Evolutionary conservation across 2,329 filamentous ascomycete genomes (phyloP).

Genomic region (Huntiella omanensis): DNA sequence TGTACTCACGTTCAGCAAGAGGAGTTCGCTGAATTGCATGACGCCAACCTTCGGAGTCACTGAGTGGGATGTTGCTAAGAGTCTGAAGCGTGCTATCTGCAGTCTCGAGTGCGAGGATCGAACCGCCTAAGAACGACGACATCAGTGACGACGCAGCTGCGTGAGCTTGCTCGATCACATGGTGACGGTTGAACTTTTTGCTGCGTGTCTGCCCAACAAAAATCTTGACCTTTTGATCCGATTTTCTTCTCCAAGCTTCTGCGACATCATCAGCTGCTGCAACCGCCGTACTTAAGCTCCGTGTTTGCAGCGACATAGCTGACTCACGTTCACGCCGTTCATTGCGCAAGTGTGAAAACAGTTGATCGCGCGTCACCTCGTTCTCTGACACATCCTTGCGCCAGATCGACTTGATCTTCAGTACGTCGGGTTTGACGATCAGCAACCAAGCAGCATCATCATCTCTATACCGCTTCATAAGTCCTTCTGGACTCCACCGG

Average conservation of each 20-base stretch:
- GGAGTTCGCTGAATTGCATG: conserved; percentile 60
- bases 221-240: conserved; percentile 62
- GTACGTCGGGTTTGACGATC: conserved; percentile 61
- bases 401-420: conserved; percentile 64
- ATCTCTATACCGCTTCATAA: conserved; percentile 57
- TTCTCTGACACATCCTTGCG: conserved; percentile 57
- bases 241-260: conserved; percentile 15
- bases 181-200: conserved; percentile 80
- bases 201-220: conserved; percentile 63
- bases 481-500: conserved; percentile 58
- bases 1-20: conserved; percentile 60
- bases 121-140: conserved; percentile 53
- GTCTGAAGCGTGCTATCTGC: conserved; percentile 65
- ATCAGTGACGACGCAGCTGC: conserved; percentile 40
- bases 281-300: conserved; percentile 8
- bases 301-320: conserved; percentile 31
- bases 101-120: conserved; percentile 74
- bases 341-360: conserved; percentile 61
- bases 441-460: conserved; percentile 73
- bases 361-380: conserved; percentile 40
- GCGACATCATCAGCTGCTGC: neutral
- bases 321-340: conserved; percentile 67
- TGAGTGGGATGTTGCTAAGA: conserved; percentile 54
- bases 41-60: conserved; percentile 70
- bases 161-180: conserved; percentile 67